These are phyloP conservation scores for Stevia rebaudiana DNA, from an alignment of 140 eudicot species.

Conservation along the genomic window DNA sequence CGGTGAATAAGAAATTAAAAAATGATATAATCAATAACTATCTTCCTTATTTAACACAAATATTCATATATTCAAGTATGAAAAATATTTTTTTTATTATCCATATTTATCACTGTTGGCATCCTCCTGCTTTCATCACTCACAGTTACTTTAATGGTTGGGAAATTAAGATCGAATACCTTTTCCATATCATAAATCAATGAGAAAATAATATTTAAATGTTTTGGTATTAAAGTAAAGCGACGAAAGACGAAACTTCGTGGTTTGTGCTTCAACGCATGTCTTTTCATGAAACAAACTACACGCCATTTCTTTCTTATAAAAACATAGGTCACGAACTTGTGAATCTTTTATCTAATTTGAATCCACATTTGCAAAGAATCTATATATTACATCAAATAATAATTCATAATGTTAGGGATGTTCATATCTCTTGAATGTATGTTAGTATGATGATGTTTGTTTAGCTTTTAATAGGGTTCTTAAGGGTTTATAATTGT, in stretches of 20 bases:
- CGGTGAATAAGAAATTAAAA: no score
- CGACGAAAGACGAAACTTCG: slow-evolving; percentile 5
- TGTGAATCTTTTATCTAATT: not conserved
- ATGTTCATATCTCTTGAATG: no score
- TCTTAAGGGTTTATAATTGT: no score
- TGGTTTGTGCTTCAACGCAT: slow-evolving; percentile 14
- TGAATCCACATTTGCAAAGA: not conserved
- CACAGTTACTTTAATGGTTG: not conserved
- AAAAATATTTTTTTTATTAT: no score
- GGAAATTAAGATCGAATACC: not conserved
- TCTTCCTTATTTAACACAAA: no score
- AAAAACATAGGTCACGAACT: not conserved
- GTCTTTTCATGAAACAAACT: slow-evolving; percentile 8
- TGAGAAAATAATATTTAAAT: not conserved
- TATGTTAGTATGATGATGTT: no score
- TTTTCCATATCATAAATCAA: not conserved
- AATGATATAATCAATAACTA: no score
- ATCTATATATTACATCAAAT: no score
- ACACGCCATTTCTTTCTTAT: not conserved
- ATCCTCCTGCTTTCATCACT: not conserved
- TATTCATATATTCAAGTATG: no score
- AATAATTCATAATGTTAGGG: no score
- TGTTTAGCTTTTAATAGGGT: no score
- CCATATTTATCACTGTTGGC: not conserved
- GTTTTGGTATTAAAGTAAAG: not conserved